Percentiles rank a stretch among this genome's conserved stretches.
Evolutionary conservation across 495 filamentous ascomycete species (phyloP).

Genomic region (Chaetomium fimeti): DNA sequence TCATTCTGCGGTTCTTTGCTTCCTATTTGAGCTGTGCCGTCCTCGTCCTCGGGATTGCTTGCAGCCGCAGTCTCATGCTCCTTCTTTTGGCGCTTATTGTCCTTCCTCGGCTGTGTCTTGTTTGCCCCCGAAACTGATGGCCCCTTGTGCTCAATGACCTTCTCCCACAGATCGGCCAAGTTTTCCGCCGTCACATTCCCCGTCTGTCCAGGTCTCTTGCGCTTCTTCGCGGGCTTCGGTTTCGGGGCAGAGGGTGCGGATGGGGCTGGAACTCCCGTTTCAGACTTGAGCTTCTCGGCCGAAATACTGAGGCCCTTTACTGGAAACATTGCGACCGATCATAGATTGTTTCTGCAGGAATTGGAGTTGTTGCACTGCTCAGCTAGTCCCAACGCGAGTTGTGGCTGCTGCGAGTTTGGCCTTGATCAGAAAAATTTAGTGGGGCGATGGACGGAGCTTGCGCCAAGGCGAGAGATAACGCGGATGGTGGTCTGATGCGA

Average conservation of each 20-base stretch:
- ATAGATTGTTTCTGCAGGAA: constrained; percentile 1
- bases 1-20: constrained; percentile 9
- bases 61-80: not conserved
- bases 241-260: constrained; percentile 26
- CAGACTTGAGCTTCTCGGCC: constrained; percentile 64
- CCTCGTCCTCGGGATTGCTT: not conserved
- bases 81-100: constrained; percentile 28
- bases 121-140: constrained; percentile 44
- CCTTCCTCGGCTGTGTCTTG: constrained; percentile 33
- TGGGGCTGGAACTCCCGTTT: constrained; percentile 47
- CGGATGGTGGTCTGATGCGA: not conserved
- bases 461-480: not conserved
- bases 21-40: not conserved
- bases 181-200: constrained; percentile 66
- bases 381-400: not conserved
- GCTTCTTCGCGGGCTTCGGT: constrained; percentile 48
- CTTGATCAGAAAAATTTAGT: constrained; percentile 20
- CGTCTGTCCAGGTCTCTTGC: constrained; percentile 55
- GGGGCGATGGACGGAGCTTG: constrained; percentile 7
- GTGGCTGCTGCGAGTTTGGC: not conserved
- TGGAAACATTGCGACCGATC: constrained; percentile 68
- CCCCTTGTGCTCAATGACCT: constrained; percentile 72
- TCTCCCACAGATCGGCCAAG: constrained; percentile 72
- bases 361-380: constrained; percentile 6
- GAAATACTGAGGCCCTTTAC: constrained; percentile 88